Conservation (phyloP, 1,284 basidiomycete species). For the Pholiota adiposa region DNA sequence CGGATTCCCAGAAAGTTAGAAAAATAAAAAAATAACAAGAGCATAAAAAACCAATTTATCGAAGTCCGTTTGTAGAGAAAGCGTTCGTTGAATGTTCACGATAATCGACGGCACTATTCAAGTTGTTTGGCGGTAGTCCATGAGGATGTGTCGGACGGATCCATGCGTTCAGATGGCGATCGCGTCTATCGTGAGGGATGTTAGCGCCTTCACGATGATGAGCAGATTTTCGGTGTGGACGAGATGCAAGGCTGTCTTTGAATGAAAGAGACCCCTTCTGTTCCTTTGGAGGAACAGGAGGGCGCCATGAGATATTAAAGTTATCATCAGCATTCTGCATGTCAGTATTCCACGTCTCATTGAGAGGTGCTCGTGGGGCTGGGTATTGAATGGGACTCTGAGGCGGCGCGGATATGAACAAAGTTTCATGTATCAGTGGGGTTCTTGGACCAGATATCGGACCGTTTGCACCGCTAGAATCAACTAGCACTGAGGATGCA, state of each 20-base stretch:
- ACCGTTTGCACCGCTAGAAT: conserved; percentile 2
- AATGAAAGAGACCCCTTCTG: neutral
- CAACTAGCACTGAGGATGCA: neutral
- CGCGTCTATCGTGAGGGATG: conserved; percentile 1
- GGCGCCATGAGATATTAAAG: conserved; percentile 1
- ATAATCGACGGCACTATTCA: too few species aligned
- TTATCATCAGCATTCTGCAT: neutral
- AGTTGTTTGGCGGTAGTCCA: too few species aligned
- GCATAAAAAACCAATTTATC: neutral
- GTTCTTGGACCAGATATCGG: neutral
- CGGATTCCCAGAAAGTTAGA: neutral
- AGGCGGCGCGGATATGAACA: neutral
- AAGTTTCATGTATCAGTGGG: too few species aligned
- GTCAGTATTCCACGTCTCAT: neutral
- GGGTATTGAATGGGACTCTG: neutral
- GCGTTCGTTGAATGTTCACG: too few species aligned
- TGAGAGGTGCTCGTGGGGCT: neutral
- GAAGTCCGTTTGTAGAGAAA: neutral
- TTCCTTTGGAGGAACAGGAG: conserved; percentile 9
- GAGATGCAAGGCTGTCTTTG: neutral
- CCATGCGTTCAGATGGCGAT: neutral
- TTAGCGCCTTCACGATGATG: conserved; percentile 15
- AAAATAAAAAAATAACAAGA: neutral
- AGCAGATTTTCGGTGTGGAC: conserved; percentile 9
- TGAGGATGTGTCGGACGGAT: too few species aligned